Evolutionary conservation across 768 basidiomycete genomes (phyloP), one percentile per base, ranked within the genome.

Genomic region (Boletus pseudo-olivaceus): DNA sequence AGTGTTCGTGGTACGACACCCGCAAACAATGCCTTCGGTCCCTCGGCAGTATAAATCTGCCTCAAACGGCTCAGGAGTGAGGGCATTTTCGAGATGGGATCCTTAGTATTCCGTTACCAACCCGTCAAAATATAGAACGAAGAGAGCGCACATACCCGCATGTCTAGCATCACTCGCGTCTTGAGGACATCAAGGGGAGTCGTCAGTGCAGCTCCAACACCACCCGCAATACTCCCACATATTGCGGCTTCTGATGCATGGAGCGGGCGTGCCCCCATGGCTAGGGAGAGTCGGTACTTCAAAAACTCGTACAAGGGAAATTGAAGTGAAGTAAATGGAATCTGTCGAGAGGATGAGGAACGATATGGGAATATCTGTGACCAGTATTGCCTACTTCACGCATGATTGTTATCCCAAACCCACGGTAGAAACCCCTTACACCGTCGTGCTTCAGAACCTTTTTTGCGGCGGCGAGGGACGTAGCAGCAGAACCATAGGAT

Each of bases 151-250:
- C 82, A 50, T 61, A 94, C 94, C 65, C 87, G 78, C 49, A 90
- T 77, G 63, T 96, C 94, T 8, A 98, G 80, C 97, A 99, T 99
- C 41, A 97, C 88, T 17, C 97, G 82, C 1, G 97, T 99, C 70
- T 99, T 99, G 33, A 97, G 79, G 2, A 98, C 97, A 64, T 99
- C 97, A 30, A 99, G 76, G 1, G 97, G 97, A 0, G 97, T 98
- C 2, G 97, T 98, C 34, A 88, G 60, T 0, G 87, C 90, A 1
- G 94, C 96, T 6, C 94, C 94, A 27, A 90, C 74, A 0, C 89
- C 96, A 8, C 97, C 97, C 0, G 97, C 90, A 43, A 96, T 75
- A 64, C 88, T 90, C 3, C 96, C 97, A 62, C 96, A 98, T 4
- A 87, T 58, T 0, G 94, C 95, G 47, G 92, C 88, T 71, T 91